Base-by-base conservation (phyloP, 495 filamentous ascomycete genomes). In the Pseudotulostoma volvatum region DNA sequence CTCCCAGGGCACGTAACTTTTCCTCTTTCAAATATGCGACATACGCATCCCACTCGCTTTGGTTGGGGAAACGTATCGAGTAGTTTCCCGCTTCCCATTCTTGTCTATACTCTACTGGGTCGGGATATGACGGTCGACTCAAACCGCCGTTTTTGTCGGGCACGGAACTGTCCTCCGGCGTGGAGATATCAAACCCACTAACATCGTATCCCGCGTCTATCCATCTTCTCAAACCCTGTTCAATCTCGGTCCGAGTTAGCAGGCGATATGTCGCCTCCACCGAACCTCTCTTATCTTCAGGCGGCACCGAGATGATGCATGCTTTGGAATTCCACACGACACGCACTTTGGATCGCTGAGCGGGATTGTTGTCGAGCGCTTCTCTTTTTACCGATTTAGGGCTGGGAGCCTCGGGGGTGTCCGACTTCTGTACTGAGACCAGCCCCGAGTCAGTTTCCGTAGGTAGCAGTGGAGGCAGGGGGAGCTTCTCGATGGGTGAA, bases 1-100 rank as follows among this genome's bases (percentile, higher is more conserved):
- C 90, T 33, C 90, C 90, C 33, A 97, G 68, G 36, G 86, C 84
- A 23, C 82, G 76, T 31, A 97, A 66, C 59, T 93, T 97, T 42
- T 86, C 81, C 57, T 97, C 90, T 49, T 77, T 76, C 37, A 95
- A 55, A 37, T 72, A 69, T 34, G 78, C 66, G 20, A 88, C 81
- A 58, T 96, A 94, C 11, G 69, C 60, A 50, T 84, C 77, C 88
- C 90, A 95, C 18, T 79, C 81, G 58, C 58, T 51, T 31, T 54
- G 66, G 54, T 93, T 77, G 0, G 92, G 90, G 48, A 97, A 76
- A 28, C 66, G 68, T 37, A 95, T 77, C 36, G 60, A 61, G 46
- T 68, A 77, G 11, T 59, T 48, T 34, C 66, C 55, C 18, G 64
- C 44, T 33, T 65, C 57, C 31, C 71, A 62, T 23, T 83, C 74